Conservation (phyloP, 2,329 filamentous ascomycete species). For the Botrytis fabae region DNA sequence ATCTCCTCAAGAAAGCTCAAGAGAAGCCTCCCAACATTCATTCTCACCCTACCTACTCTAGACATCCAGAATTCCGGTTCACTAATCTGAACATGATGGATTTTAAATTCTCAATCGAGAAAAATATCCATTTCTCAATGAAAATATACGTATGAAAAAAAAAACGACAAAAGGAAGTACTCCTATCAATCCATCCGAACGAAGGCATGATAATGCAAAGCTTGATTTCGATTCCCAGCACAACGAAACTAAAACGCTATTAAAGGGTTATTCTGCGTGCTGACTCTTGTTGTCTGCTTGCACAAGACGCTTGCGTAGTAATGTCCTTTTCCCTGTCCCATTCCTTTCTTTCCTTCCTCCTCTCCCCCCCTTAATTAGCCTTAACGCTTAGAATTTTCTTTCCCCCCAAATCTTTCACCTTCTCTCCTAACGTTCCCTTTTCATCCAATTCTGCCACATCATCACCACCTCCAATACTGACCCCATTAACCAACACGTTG, state of each 20-base stretch:
- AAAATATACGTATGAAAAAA: background rate
- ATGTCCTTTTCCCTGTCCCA: background rate
- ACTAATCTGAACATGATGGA: background rate
- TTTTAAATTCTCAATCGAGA: too few relatives aligned
- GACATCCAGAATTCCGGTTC: background rate
- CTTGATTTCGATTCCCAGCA: background rate
- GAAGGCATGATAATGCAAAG: background rate
- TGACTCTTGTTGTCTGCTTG: background rate
- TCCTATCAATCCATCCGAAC: too few relatives aligned
- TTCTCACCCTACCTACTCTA: background rate
- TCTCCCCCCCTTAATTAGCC: background rate
- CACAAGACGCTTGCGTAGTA: background rate
- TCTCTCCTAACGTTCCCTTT: slow-evolving; percentile 66
- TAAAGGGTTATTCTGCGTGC: background rate
- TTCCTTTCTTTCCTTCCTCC: background rate
- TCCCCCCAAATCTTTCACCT: slow-evolving; percentile 71
- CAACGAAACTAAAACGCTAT: background rate
- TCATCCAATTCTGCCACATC: slow-evolving; percentile 74
- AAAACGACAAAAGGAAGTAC: background rate
- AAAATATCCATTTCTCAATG: background rate
- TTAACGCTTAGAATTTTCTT: slow-evolving; percentile 50
- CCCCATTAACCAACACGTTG: slow-evolving; percentile 84
- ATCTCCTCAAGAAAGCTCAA: background rate
- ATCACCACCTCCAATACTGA: slow-evolving; percentile 87
- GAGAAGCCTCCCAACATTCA: background rate